A percentile compares a stretch with the other conserved stretches of the same genome.
Conservation (phyloP, 805 yeast genomes). For the Barnettozyma sp. region DNA sequence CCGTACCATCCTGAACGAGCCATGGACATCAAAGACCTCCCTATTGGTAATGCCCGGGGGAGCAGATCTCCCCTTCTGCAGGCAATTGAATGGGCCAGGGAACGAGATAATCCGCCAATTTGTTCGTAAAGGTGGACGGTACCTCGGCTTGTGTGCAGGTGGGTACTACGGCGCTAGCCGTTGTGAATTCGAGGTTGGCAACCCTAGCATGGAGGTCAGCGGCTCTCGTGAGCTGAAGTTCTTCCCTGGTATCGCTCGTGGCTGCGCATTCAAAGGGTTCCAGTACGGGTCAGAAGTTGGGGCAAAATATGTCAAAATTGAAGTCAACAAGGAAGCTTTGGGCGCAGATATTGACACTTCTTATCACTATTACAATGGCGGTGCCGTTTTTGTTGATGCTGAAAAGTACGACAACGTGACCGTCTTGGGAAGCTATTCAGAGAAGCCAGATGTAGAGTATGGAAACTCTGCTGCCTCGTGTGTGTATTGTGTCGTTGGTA, state of each 20-base stretch:
- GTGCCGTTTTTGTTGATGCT: conserved; percentile 78
- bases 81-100: conserved; percentile 62
- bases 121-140: conserved; percentile 74
- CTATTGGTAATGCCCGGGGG: conserved; percentile 92
- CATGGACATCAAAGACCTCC: conserved; percentile 81
- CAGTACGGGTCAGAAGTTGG: conserved; percentile 72
- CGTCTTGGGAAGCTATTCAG: conserved; percentile 64
- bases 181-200: conserved; percentile 81
- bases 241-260: conserved; percentile 78
- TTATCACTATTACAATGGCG: conserved; percentile 73
- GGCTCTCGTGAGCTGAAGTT: conserved; percentile 80
- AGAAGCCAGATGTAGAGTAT: conserved; percentile 43
- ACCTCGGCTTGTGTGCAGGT: conserved; percentile 91
- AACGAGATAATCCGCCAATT: conserved; percentile 53
- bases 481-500: conserved; percentile 58
- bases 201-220: conserved; percentile 63
- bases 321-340: conserved; percentile 31
- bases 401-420: conserved; percentile 52
- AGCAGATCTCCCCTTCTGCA: conserved; percentile 85
- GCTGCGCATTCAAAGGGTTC: conserved; percentile 78
- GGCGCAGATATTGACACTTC: conserved; percentile 25
- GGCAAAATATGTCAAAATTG: conserved; percentile 50
- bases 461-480: conserved; percentile 55
- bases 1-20: conserved; percentile 60
- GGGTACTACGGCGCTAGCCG: conserved; percentile 74